Conservation (phyloP, 352 stramenopile genomes). For the Phytopythium litorale region DNA sequence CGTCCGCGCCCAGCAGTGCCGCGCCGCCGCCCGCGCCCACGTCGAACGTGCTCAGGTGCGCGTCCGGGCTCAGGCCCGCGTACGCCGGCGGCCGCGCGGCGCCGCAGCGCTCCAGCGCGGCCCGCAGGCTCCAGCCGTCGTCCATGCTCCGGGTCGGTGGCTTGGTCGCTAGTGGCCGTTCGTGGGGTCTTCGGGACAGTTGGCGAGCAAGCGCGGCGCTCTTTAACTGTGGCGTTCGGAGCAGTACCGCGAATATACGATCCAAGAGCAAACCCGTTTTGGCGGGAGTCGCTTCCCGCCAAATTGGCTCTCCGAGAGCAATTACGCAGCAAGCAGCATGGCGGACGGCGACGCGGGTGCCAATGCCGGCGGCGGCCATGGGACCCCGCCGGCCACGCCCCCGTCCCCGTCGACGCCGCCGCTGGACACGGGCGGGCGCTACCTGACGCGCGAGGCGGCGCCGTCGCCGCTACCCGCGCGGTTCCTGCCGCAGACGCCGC, state of each 20-base stretch:
- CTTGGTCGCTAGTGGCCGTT: not conserved
- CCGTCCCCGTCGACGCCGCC: conserved; percentile 61
- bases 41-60: conserved; percentile 65
- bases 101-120: conserved; percentile 61
- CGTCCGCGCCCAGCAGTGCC: conserved; percentile 41
- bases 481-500: conserved; percentile 13
- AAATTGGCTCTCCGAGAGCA: not conserved
- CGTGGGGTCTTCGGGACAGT: not conserved
- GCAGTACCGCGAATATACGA: not conserved
- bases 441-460: conserved; percentile 31
- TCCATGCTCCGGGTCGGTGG: too few relatives aligned
- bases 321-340: not conserved
- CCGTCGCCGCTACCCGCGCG: conserved; percentile 12
- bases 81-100: conserved; percentile 47
- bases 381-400: conserved; percentile 50
- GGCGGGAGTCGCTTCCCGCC: not conserved
- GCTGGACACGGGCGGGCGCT: conserved; percentile 23
- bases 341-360: conserved; percentile 12
- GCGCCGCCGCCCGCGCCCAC: conserved; percentile 47
- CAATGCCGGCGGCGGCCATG: conserved; percentile 13
- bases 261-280: not conserved
- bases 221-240: too few relatives aligned
- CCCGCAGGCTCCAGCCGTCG: conserved; percentile 52
- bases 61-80: conserved; percentile 41
- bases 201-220: not conserved